Conservation (phyloP, 345 rosid genomes). For the Brassica rapa region DNA sequence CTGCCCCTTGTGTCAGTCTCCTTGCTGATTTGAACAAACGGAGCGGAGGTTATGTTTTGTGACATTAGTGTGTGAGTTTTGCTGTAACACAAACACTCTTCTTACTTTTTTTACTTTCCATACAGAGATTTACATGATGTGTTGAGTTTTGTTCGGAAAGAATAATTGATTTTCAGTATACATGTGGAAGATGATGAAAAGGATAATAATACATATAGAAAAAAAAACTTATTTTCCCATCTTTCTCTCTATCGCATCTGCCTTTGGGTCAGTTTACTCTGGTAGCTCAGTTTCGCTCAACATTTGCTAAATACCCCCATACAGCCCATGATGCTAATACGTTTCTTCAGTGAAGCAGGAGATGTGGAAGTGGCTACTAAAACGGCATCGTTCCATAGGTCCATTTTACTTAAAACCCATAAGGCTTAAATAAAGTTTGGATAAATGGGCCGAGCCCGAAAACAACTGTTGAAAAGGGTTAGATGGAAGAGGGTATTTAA, state of each 20-base stretch:
- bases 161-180: neutral
- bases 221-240: neutral
- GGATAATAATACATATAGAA: neutral
- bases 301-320: neutral
- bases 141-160: conserved; percentile 8
- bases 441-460: conserved; percentile 37
- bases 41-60: conserved; percentile 6
- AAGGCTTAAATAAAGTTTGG: neutral
- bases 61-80: conserved; percentile 19
- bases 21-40: conserved; percentile 46
- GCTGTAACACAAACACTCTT: neutral
- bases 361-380: neutral
- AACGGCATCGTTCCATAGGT: neutral
- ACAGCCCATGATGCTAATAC: neutral
- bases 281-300: neutral
- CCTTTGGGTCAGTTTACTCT: neutral
- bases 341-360: neutral
- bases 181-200: conserved; percentile 13
- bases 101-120: neutral
- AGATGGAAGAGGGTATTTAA: conserved; percentile 20
- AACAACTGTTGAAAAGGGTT: neutral
- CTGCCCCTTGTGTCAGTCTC: conserved; percentile 96
- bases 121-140: neutral
- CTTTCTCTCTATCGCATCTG: neutral
- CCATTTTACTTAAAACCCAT: neutral